Evolutionary conservation across 2,329 filamentous ascomycete species (phyloP), one percentile per base, ranked within the genome.

Genomic region (Pseudophaeomoniella oleicola): DNA sequence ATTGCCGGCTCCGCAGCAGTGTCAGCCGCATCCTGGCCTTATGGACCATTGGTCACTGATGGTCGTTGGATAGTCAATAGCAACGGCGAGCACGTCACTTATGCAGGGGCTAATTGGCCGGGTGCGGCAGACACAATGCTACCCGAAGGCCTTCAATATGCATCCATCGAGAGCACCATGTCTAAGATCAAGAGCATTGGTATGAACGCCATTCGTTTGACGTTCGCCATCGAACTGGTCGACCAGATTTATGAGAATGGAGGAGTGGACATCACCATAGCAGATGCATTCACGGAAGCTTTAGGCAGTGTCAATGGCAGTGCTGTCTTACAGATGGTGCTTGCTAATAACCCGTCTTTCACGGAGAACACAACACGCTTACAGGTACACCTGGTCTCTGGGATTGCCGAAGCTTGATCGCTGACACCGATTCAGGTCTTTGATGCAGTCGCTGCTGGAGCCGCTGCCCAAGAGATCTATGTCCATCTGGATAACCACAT

Each of bases 401-500:
- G n/a, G 19, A 32, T 16, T 32, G 4, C 15, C 37, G 17, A 14
- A 12, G 17, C 13, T 11, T 16, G 19, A 31, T 37, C 30, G 30
- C 6, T 32, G 22, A 27, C n/a, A 9, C 6, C 30, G 39, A 16
- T n/a, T n/a, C 14, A 35, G 46, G 64, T 76, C 0, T 80, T 70
- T 48, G 74, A 80, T 46, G 72, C 72, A 2, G 66, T 80, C 3
- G 75, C 72, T 1, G 66, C 62, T 0, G 75, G 77, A 47, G 65
- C 68, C 19, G 57, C 64, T 0, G 63, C 58, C 16, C 71, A 74
- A 44, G 48, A 70, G 12, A 66, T 77, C 37, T 71, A 72, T 43
- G 57, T 77, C 4, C 68, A 74, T 42, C 57, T 76, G 0, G 72
- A 77, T 50, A 76, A 77, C 47, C 73, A 77, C 50, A 67, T 77